Evolutionary conservation across 345 rosid species (phyloP), one percentile per base, ranked within the genome.

Genomic region (Gynandropsis gynandra): DNA sequence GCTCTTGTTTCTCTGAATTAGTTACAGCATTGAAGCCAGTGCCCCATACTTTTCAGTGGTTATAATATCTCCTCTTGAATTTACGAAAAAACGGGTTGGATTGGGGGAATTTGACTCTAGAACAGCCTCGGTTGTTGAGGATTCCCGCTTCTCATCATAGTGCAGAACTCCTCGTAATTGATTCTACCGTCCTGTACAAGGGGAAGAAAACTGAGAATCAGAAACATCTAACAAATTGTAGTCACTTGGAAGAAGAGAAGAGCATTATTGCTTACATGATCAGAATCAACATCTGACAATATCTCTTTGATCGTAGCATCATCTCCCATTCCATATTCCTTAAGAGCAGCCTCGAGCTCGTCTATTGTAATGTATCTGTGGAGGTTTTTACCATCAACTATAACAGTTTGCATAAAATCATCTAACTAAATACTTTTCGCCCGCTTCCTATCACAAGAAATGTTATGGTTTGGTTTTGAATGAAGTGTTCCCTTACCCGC

Each of bases 121-220:
- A 77, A 74, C 46, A 70, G 74, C 36, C 37, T 72, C 4, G 52
- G 62, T 24, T 72, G 80, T 13, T 68, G 74, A 29, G 70, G 85
- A 47, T 71, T 72, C 53, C 96, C 89, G 13, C 85, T 80, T 73
- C 73, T 81, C 96, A 87, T 87, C 94, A 84, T 87, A 2, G 80
- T 59, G 1, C 83, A 71, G 57, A 87, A 87, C 55, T 87, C 96
- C 1, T 79, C 79, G 7, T 77, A 83, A 74, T 75, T 80, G 74
- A 87, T 87, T 58, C 65, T 83, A 24, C 96, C 96, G 18, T 83
- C 96, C 96, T 84, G 73, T 59, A 42, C 47, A 8, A 9, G 11
- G 36, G 12, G 4, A 44, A 36, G 1, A 10, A 12, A 42, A 44
- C 2, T 62, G 11, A 34, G 50, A 49, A 14, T 54, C 8, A 11